Base-by-base conservation (phyloP, 352 stramenopile species). In the Phytopythium mirpurense region DNA sequence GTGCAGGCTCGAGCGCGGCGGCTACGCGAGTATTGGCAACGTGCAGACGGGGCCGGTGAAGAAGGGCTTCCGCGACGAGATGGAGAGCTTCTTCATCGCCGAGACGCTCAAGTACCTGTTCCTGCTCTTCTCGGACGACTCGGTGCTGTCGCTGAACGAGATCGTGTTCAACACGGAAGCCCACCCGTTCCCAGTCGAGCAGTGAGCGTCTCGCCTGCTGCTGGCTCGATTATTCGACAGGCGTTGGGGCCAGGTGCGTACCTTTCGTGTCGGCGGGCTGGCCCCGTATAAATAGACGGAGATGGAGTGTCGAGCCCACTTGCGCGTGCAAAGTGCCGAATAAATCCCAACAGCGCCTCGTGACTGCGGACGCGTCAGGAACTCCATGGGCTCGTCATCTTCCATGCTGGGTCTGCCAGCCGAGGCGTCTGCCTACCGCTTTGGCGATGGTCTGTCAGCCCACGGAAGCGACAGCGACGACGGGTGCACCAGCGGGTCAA, bases 101-200 rank as follows among this genome's bases (percentile, higher is more conserved):
- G 90, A 97, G 76, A 97, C 91, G 57, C 79, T 97, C 63, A 98
- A 98, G 75, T 98, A 97, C 68, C 70, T 98, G 36, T 97, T 96
- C 63, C 60, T 98, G 52, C 73, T 97, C 23, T 97, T 97, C 63
- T 86, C 70, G 23, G 78, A 93, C 50, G 77, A 95, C 51, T 69
- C 70, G n/a, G 65, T 95, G 50, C 48, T 95, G n/a, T 53, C 72
- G 19, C 65, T 97, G 36, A 72, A 95, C 49, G 60, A 94, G 48
- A 86, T 92, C 40, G 82, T 97, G 43, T 93, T 97, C 62, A 96
- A 90, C 50, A 96, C 88, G 1, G 86, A 96, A 66, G 88, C 78
- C 0, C 88, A 97, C 60, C 78, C 86, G 37, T 82, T 96, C 51
- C 73, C 77, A 9, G 82, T 88, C 60, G 68, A 65, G 36, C 55